A percentile compares a stretch with the other conserved stretches of the same genome.
phyloP scores from a whole-genome alignment of 1,139 yeast genomes.

The Kodamaea fungicola region DNA sequence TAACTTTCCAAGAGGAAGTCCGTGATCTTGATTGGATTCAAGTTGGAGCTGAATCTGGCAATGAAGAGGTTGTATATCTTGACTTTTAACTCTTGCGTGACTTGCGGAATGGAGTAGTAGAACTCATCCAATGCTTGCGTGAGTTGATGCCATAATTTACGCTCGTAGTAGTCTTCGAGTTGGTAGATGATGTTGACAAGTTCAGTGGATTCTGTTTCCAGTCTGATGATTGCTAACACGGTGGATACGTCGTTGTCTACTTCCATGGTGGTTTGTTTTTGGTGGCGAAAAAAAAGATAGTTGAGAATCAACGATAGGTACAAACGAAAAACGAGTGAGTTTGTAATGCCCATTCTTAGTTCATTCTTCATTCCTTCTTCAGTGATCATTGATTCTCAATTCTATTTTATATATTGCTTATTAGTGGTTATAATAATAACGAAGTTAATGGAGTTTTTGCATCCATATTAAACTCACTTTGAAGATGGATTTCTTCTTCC shows the following conservation, averaged over 20 bases:
- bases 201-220: slow-evolving; percentile 64
- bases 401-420: too few relatives aligned
- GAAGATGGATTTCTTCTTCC: too few relatives aligned
- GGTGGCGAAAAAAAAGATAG: slow-evolving; percentile 1
- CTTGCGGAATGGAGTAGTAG: slow-evolving; percentile 38
- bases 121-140: slow-evolving; percentile 65
- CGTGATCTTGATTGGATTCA: slow-evolving; percentile 77
- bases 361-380: too few relatives aligned
- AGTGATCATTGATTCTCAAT: too few relatives aligned
- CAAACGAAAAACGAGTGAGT: too few relatives aligned
- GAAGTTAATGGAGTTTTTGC: too few relatives aligned
- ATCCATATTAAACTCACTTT: too few relatives aligned
- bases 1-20: slow-evolving; percentile 61
- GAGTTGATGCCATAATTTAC: slow-evolving; percentile 77
- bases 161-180: slow-evolving; percentile 82
- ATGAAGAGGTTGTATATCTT: slow-evolving; percentile 74
- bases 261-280: slow-evolving; percentile 26
- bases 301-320: too few relatives aligned
- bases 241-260: slow-evolving; percentile 52
- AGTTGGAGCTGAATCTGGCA: slow-evolving; percentile 58
- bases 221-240: slow-evolving; percentile 65
- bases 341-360: too few relatives aligned
- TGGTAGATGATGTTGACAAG: slow-evolving; percentile 62
- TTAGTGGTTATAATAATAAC: too few relatives aligned
- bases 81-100: slow-evolving; percentile 42